Evolutionary conservation across 1,284 basidiomycete genomes (phyloP), one percentile per base, ranked within the genome.

Genomic region (Puccinia brachypodii): DNA sequence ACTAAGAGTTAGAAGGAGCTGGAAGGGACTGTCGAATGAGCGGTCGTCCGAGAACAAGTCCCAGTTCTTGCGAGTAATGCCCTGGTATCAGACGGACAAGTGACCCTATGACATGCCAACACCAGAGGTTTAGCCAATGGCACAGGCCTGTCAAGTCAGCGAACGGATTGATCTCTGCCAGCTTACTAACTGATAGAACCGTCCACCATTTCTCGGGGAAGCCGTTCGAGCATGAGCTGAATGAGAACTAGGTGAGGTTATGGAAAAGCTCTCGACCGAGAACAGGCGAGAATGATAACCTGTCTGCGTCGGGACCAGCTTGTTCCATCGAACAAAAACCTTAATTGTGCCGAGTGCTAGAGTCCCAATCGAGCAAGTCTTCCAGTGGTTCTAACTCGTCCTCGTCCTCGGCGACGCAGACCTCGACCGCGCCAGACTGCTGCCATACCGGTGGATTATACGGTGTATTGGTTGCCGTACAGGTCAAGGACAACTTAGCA

Each of bases 331-430:
- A 36, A 31, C 13, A 38, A 38, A 64, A 40, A 13, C 33, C 28
- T 64, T 36, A 64, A 40, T 22, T 38, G 13, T 2, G 36, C 14
- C 68, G 68, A 50, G 68, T 71, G 42, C 28, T 71, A 25, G 68
- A 71, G 28, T 71, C 68, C 68, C 68, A 71, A 33, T 71, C 68
- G n/a, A 71, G 68, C 28, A 71, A n/a, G n/a, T 71, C 68, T 50
- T 71, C 68, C 38, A 71, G 31, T 22, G 68, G 68, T 47, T 71
- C 68, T 16, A 71, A 33, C 22, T 22, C 42, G 22, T 31, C 68
- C 11, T 44, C 68, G 28, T 47, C 68, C 3, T 47, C 36, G 19
- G 7, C 33, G 14, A 6, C 19, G 36, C 3, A 14, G 31, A 40
- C n/a, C 8, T 56, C 62, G 16, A 22, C n/a, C n/a, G n/a, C n/a